Conservation (phyloP, 176 grass and related monocot genomes). For the Triticum turgidum region DNA sequence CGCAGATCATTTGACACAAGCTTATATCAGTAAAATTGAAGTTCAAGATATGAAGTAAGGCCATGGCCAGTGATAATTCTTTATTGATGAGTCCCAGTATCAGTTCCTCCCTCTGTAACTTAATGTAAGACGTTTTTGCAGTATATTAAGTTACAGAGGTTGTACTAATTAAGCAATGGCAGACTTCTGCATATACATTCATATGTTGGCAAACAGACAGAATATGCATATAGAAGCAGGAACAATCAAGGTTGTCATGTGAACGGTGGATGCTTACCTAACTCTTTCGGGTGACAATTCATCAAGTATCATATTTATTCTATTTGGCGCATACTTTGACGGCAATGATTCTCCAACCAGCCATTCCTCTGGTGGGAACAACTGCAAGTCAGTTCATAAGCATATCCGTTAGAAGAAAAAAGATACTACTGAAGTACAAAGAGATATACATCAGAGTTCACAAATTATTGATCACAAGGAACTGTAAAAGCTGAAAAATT, state of each 20-base stretch:
- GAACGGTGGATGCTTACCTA: conserved; percentile 47
- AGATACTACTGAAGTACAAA: conserved; percentile 1
- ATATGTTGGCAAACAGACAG: neutral
- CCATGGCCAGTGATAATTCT: neutral
- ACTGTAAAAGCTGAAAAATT: neutral
- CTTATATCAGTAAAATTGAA: conserved; percentile 16
- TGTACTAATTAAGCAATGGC: neutral
- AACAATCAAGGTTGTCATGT: conserved; percentile 21
- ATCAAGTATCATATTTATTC: conserved; percentile 73
- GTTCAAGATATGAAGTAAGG: conserved; percentile 3
- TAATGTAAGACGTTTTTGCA: no score
- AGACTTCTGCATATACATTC: neutral
- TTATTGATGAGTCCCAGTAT: neutral
- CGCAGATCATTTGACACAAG: neutral
- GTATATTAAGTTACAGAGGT: no score
- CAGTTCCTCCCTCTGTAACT: neutral
- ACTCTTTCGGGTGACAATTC: conserved; percentile 72
- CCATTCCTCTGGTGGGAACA: conserved; percentile 94
- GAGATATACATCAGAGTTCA: conserved; percentile 18
- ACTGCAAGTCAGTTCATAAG: conserved; percentile 37
- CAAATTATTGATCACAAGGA: conserved; percentile 14
- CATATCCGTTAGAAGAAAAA: conserved; percentile 20
- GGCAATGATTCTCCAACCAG: conserved; percentile 60
- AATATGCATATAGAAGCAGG: neutral
- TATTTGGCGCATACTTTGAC: conserved; percentile 63